These are phyloP conservation scores for Tolypocladium ovalisporum DNA, from an alignment of 2,329 filamentous ascomycete genomes.

Conservation along the genomic window DNA sequence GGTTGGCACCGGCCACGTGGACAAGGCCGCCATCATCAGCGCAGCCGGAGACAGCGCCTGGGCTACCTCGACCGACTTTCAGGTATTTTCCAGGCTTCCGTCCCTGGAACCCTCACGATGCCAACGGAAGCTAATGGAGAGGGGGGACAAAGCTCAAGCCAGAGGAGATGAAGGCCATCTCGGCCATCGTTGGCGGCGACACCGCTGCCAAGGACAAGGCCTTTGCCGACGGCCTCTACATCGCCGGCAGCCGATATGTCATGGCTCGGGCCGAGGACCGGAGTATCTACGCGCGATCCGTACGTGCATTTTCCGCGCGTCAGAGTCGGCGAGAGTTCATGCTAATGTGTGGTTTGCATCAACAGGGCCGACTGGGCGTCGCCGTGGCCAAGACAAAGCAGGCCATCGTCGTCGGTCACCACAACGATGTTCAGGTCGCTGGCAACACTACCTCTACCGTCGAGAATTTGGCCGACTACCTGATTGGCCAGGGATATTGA, in stretches of 20 bases:
- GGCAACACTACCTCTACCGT: constrained; percentile 70
- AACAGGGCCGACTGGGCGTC: constrained; percentile 64
- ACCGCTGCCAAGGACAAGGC: constrained; percentile 49
- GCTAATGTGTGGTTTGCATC: neutral
- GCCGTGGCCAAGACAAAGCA: constrained; percentile 78
- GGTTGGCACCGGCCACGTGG: constrained; percentile 65
- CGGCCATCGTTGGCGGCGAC: constrained; percentile 37
- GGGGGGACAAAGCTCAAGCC: constrained; percentile 23
- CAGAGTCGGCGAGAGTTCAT: neutral
- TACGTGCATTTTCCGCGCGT: constrained; percentile 27
- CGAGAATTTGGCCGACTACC: constrained; percentile 78
- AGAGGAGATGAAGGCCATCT: constrained; percentile 48
- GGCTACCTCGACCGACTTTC: constrained; percentile 61
- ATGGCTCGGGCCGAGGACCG: constrained; percentile 64
- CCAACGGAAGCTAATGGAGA: constrained; percentile 5
- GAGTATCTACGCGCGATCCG: constrained; percentile 79
- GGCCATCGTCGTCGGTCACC: constrained; percentile 81
- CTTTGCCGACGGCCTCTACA: constrained; percentile 60
- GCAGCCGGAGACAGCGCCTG: constrained; percentile 69
- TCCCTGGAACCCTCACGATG: neutral
- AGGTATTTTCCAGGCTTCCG: constrained; percentile 40
- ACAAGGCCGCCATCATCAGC: constrained; percentile 80
- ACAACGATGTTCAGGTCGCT: constrained; percentile 62
- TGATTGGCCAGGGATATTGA: constrained; percentile 70
- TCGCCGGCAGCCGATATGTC: constrained; percentile 71